Evolutionary conservation across 2,329 filamentous ascomycete species (phyloP).

Genomic region (Sporothrix dimorphospora): DNA sequence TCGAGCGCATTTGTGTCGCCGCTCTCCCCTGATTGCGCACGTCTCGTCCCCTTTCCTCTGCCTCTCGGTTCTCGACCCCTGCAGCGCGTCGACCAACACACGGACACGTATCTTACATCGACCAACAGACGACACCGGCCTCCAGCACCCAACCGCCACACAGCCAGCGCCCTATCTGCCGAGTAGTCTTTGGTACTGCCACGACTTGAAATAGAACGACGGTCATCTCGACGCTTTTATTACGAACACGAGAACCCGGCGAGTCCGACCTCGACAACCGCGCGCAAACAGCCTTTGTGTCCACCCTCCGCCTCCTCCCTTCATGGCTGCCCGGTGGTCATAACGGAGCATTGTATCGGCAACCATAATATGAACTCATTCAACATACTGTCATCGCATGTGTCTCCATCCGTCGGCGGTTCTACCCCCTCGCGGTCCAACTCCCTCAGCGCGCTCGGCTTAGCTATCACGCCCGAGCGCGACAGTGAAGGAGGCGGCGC

Average conservation of each 20-base stretch:
- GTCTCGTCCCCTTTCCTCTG: background rate
- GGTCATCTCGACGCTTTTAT: background rate
- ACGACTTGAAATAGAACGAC: background rate
- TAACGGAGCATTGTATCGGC: conserved; percentile 33
- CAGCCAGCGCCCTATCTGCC: background rate
- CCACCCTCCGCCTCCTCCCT: conserved; percentile 20
- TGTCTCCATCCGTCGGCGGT: conserved; percentile 64
- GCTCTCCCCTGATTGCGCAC: background rate
- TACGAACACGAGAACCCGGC: background rate
- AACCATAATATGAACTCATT: conserved; percentile 86
- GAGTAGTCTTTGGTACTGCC: background rate
- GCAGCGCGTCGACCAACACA: conserved; percentile 9
- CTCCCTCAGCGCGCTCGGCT: conserved; percentile 58
- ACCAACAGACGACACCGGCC: background rate
- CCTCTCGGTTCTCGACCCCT: background rate
- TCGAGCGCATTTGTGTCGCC: background rate
- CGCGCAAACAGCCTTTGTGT: background rate
- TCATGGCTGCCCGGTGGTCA: conserved; percentile 58
- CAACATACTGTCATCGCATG: conserved; percentile 88
- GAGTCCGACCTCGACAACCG: background rate
- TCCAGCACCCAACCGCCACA: background rate
- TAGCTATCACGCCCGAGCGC: conserved; percentile 50
- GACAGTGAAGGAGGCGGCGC: conserved; percentile 45
- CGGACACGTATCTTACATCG: background rate
- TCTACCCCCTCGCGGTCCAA: conserved; percentile 61